phyloP scores from a whole-genome alignment of 805 yeast species.

The Alloascoidea hylecoeti region DNA sequence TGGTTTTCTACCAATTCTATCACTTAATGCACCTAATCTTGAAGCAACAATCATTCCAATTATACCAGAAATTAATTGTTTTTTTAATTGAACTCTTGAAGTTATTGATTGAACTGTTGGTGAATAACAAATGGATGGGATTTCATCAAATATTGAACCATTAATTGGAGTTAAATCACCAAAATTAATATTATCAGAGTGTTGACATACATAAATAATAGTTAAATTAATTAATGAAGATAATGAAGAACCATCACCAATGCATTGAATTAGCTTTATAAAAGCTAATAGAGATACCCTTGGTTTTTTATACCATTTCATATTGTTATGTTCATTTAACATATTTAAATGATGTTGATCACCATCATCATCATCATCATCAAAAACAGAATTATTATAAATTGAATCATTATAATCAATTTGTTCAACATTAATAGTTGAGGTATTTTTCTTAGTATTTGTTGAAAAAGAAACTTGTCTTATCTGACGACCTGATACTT shows the following conservation, averaged over 20 bases:
- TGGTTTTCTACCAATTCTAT: conserved; percentile 42
- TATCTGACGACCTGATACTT: no score
- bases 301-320: not conserved
- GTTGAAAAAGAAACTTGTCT: no score
- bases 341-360: not conserved
- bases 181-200: not conserved
- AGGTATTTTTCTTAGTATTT: no score
- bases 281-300: not conserved
- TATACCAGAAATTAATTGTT: not conserved
- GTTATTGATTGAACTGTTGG: not conserved
- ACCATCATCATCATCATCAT: no score
- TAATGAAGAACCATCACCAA: not conserved
- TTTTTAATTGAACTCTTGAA: not conserved
- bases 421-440: no score
- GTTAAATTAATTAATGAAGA: not conserved
- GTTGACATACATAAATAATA: not conserved
- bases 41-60: not conserved
- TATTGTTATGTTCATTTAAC: not conserved
- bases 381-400: no score
- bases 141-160: not conserved
- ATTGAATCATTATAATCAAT: no score
- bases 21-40: conserved; percentile 42
- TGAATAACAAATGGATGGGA: not conserved
- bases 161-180: no score
- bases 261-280: not conserved